Evolutionary conservation across 345 rosid species (phyloP).

Genomic region (Lagerstroemia speciosa): DNA sequence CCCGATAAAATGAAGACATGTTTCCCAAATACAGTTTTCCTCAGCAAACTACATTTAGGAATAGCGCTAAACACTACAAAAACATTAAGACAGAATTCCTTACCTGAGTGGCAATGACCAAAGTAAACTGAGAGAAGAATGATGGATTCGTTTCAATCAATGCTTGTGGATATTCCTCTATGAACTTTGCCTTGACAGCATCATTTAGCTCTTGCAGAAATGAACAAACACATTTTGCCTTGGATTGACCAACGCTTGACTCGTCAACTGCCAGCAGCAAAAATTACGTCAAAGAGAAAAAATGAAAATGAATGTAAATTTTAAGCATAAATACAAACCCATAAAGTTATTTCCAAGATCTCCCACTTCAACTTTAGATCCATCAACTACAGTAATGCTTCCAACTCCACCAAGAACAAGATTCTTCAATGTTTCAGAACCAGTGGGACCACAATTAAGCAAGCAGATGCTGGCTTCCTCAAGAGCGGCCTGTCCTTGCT

Average conservation of each 20-base stretch:
- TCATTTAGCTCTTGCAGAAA: constrained; percentile 96
- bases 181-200: constrained; percentile 95
- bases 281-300: neutral
- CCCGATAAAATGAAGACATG: neutral
- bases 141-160: constrained; percentile 60
- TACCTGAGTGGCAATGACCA: constrained; percentile 95
- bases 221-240: constrained; percentile 80
- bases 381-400: constrained; percentile 84
- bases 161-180: constrained; percentile 75
- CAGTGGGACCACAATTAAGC: constrained; percentile 97
- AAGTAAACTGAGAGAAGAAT: constrained; percentile 82
- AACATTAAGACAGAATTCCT: neutral
- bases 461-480: constrained; percentile 89
- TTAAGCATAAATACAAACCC: constrained; percentile 34
- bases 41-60: neutral
- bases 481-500: constrained; percentile 79
- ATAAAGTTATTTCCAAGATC: constrained; percentile 97
- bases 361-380: constrained; percentile 75
- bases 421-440: constrained; percentile 91
- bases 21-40: neutral
- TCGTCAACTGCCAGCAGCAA: constrained; percentile 56
- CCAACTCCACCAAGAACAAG: constrained; percentile 98
- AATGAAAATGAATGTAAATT: constrained; percentile 2
- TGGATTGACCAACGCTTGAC: constrained; percentile 63
- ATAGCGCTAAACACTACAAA: neutral